phyloP scores from a whole-genome alignment of 208 protist species.

The Wallacemonas sp. region DNA sequence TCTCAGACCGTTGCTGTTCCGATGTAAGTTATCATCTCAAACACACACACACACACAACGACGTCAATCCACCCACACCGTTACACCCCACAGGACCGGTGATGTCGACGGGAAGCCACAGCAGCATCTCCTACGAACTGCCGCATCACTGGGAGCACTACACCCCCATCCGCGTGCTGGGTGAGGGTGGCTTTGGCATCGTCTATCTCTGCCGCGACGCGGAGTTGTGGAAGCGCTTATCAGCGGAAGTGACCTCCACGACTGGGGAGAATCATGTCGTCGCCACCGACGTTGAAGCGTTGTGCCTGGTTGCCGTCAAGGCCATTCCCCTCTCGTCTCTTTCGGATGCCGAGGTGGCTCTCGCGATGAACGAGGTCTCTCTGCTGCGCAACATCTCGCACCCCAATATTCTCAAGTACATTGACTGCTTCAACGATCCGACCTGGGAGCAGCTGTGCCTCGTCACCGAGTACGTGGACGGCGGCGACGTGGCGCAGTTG shows the following conservation, averaged over 20 bases:
- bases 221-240: too few species aligned
- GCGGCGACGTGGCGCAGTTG: constrained; percentile 65
- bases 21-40: neutral
- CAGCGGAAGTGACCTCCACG: too few species aligned
- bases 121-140: constrained; percentile 1
- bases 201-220: constrained; percentile 76
- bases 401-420: constrained; percentile 80
- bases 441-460: constrained; percentile 66
- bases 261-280: too few species aligned
- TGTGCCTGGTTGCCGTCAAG: constrained; percentile 87
- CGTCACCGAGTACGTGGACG: constrained; percentile 87
- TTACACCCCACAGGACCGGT: neutral
- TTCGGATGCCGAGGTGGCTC: constrained; percentile 58
- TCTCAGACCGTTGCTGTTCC: too few species aligned
- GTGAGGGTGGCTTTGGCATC: constrained; percentile 66
- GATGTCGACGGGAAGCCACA: neutral
- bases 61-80: neutral
- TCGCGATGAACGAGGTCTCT: constrained; percentile 82
- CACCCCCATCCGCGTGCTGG: constrained; percentile 46
- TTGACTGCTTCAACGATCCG: constrained; percentile 84
- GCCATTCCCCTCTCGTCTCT: constrained; percentile 47
- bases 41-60: neutral
- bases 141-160: constrained; percentile 60
- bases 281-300: too few species aligned
- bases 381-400: constrained; percentile 74